Percentiles rank a stretch among this genome's conserved stretches.
Conservation (phyloP, 2,329 filamentous ascomycete species). For the Hypoxylon sp. region DNA sequence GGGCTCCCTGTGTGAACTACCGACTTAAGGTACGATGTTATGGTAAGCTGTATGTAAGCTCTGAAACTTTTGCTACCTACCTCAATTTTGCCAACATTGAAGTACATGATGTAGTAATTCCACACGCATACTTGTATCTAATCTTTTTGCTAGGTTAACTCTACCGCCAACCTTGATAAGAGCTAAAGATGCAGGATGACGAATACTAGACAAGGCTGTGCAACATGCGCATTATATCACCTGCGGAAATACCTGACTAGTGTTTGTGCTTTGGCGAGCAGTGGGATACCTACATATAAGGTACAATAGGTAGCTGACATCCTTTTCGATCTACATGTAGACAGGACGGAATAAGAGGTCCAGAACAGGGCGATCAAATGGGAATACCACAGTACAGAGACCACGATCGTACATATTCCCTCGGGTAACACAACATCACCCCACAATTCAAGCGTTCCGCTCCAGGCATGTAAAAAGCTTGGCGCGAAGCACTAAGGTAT, state of each 20-base stretch:
- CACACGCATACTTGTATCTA: neutral
- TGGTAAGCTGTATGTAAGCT: neutral
- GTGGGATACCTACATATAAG: neutral
- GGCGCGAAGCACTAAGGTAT: conserved; percentile 28
- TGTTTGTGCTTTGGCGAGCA: neutral
- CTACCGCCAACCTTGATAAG: neutral
- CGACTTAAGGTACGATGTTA: neutral
- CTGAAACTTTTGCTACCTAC: neutral
- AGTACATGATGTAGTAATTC: neutral
- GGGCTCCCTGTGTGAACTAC: neutral
- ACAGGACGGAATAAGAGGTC: conserved; percentile 13
- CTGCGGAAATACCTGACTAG: conserved; percentile 23
- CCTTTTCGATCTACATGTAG: neutral
- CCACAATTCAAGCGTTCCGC: conserved; percentile 39
- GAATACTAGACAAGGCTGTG: conserved; percentile 37
- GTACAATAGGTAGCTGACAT: neutral
- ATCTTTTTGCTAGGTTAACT: neutral
- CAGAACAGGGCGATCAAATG: conserved; percentile 21
- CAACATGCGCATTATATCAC: conserved; percentile 17
- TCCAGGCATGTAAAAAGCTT: conserved; percentile 34
- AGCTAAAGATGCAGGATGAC: conserved; percentile 35
- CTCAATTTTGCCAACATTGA: no score
- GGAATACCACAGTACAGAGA: conserved; percentile 20
- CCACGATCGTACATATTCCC: conserved; percentile 7
- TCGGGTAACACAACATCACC: conserved; percentile 37